Conservation (phyloP, 805 yeast species). For the Candida boleticola region DNA sequence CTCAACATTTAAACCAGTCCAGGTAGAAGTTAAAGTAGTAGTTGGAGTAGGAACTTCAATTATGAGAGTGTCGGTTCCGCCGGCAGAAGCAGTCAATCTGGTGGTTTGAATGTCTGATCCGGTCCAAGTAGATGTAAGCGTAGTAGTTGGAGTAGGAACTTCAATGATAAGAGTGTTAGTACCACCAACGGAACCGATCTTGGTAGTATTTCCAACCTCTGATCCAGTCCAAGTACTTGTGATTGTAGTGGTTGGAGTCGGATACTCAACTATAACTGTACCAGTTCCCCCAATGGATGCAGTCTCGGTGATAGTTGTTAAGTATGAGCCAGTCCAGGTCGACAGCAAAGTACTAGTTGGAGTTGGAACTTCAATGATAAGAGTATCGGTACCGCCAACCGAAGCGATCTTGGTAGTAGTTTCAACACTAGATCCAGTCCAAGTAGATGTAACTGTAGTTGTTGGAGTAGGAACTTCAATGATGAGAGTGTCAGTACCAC, state of each 20-base stretch:
- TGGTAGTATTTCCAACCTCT: conserved; percentile 4
- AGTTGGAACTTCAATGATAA: conserved; percentile 13
- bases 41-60: conserved; percentile 8
- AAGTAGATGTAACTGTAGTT: not conserved
- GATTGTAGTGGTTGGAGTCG: not conserved
- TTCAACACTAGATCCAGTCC: conserved; percentile 1
- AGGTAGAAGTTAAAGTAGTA: conserved; percentile 1
- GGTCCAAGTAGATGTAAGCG: conserved; percentile 8
- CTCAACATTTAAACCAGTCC: conserved; percentile 3
- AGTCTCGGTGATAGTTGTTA: no score
- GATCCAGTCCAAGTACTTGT: not conserved
- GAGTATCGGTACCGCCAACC: conserved; percentile 7
- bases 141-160: conserved; percentile 1
- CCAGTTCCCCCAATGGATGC: no score
- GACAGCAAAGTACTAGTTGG: not conserved
- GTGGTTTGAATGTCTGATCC: conserved; percentile 8
- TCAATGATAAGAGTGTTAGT: conserved; percentile 11
- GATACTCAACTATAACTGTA: no score
- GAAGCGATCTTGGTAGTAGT: conserved; percentile 1
- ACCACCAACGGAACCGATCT: conserved; percentile 7
- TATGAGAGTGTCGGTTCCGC: conserved; percentile 8
- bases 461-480: conserved; percentile 8
- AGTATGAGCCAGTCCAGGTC: not conserved
- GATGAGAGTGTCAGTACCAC: conserved; percentile 6
- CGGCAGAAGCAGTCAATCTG: conserved; percentile 5